Conservation (phyloP, 2,329 filamentous ascomycete genomes). For the Nemania sp. region DNA sequence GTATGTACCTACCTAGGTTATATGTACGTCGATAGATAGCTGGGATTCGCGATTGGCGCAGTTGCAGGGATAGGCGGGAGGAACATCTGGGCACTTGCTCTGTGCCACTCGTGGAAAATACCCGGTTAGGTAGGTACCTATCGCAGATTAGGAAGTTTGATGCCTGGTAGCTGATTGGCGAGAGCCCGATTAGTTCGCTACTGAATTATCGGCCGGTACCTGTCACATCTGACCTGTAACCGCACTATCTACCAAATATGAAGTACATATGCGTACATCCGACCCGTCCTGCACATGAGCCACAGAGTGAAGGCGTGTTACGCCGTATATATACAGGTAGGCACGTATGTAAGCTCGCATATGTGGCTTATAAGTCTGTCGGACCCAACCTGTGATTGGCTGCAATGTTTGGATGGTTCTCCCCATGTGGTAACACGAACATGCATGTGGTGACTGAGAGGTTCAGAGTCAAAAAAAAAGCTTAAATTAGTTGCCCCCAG, state of each 20-base stretch:
- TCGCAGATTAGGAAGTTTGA: slow-evolving; percentile 25
- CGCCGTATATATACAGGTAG: too few species aligned
- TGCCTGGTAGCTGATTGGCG: slow-evolving; percentile 4
- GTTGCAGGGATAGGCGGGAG: neutral
- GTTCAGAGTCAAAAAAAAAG: slow-evolving; percentile 8
- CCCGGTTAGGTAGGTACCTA: slow-evolving; percentile 23
- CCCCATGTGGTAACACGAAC: neutral
- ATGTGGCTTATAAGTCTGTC: slow-evolving; percentile 29
- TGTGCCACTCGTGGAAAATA: neutral
- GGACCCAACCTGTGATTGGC: slow-evolving; percentile 1
- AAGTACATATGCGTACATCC: neutral
- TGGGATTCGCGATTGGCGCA: neutral
- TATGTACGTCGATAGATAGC: neutral
- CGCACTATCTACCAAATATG: neutral
- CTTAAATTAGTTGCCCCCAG: slow-evolving; percentile 2
- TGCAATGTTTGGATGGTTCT: neutral
- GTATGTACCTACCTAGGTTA: too few species aligned
- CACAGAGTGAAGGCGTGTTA: too few species aligned
- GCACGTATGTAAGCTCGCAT: slow-evolving; percentile 23
- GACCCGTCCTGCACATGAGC: slow-evolving; percentile 18
- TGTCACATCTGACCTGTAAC: slow-evolving; percentile 15
- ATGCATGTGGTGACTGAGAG: slow-evolving; percentile 26
- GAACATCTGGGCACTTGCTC: neutral
- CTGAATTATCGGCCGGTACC: neutral
- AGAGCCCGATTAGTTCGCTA: neutral